A percentile compares a stretch with the other conserved stretches of the same genome.
phyloP scores from a whole-genome alignment of 1,139 yeast species.

The Lodderomyces metapsilosis region DNA sequence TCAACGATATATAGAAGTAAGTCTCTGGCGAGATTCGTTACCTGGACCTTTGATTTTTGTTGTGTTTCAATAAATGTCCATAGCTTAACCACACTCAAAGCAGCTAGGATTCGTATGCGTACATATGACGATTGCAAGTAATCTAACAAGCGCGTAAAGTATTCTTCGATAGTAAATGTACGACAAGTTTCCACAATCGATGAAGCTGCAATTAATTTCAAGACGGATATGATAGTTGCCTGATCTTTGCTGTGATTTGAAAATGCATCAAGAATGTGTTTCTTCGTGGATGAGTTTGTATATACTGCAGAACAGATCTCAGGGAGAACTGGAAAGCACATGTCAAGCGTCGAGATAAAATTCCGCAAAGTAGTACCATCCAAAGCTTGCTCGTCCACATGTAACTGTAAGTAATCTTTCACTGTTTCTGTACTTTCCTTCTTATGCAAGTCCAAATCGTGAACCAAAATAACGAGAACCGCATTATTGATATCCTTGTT shows the following conservation, averaged over 20 bases:
- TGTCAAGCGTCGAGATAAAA: slow-evolving; percentile 20
- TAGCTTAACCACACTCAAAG: slow-evolving; percentile 38
- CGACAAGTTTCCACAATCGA: slow-evolving; percentile 40
- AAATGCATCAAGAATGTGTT: slow-evolving; percentile 13
- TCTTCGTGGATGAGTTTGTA: slow-evolving; percentile 19
- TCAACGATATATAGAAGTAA: slow-evolving; percentile 17
- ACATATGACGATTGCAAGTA: slow-evolving; percentile 9
- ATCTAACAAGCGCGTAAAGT: slow-evolving; percentile 24
- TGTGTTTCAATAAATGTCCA: slow-evolving; percentile 40
- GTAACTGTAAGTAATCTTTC: slow-evolving; percentile 25
- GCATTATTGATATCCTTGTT: slow-evolving; percentile 17
- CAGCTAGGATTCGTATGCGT: slow-evolving; percentile 29
- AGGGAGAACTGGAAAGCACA: slow-evolving; percentile 28
- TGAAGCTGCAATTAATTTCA: slow-evolving; percentile 31
- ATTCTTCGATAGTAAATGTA: slow-evolving; percentile 29
- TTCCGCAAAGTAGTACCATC: slow-evolving; percentile 20
- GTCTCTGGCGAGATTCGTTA: slow-evolving; percentile 17
- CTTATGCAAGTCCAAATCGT: slow-evolving; percentile 20
- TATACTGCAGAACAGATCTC: slow-evolving; percentile 22
- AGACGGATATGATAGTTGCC: slow-evolving; percentile 9
- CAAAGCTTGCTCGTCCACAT: slow-evolving; percentile 18
- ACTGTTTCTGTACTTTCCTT: slow-evolving; percentile 19
- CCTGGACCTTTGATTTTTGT: slow-evolving; percentile 12
- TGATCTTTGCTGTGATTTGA: not conserved
- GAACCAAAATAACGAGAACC: slow-evolving; percentile 26